Evolutionary conservation across 768 basidiomycete species (phyloP).

Genomic region (Boletus edulis): DNA sequence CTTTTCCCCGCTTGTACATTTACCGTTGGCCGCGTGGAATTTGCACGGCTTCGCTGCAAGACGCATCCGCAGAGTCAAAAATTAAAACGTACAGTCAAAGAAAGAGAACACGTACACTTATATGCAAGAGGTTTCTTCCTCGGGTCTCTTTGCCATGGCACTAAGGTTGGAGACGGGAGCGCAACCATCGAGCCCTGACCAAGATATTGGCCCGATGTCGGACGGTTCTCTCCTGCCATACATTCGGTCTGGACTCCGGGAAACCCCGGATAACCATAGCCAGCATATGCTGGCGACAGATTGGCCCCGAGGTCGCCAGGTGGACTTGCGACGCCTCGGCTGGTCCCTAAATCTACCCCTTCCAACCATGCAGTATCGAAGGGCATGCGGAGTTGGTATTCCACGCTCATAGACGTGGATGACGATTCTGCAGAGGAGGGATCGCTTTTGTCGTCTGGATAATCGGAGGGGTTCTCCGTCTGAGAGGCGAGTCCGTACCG

Average conservation of each 20-base stretch:
- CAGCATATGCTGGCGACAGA: conserved; percentile 9
- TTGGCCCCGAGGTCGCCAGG: conserved; percentile 11
- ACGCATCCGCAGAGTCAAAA: background rate
- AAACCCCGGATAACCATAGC: conserved; percentile 13
- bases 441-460: conserved; percentile 26
- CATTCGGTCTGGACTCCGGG: conserved; percentile 12
- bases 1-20: conserved; percentile 50
- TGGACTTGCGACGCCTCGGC: conserved; percentile 1
- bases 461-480: conserved; percentile 11
- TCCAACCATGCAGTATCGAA: conserved; percentile 4
- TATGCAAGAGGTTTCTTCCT: conserved; percentile 24
- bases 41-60: conserved; percentile 58
- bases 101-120: conserved; percentile 24
- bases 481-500: conserved; percentile 8
- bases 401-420: conserved; percentile 10
- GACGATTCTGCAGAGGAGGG: conserved; percentile 25
- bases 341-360: background rate
- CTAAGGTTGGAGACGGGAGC: background rate
- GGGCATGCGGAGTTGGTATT: conserved; percentile 6
- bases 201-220: conserved; percentile 9
- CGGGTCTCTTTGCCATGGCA: conserved; percentile 14
- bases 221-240: background rate
- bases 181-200: conserved; percentile 1
- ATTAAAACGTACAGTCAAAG: background rate
- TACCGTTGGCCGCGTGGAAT: conserved; percentile 44